Base-by-base conservation (phyloP, 331 rosid species). In the Ulmus americana region DNA sequence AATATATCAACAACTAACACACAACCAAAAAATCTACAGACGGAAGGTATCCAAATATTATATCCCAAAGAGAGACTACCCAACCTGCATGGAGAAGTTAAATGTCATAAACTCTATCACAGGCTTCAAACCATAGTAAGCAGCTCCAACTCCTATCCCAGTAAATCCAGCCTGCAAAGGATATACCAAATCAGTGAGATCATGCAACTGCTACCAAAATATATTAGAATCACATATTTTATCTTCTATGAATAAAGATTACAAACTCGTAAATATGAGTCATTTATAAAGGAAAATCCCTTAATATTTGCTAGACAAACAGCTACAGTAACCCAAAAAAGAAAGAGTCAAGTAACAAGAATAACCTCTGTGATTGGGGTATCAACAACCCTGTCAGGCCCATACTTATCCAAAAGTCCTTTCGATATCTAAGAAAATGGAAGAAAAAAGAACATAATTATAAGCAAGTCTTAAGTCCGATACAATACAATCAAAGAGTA, bases 41-140 rank as follows among this genome's bases (percentile, higher is more conserved):
- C 49, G 4, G 4, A 28, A 28, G 35, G 35, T 28, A 65, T 7
- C 49, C 2, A 45, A 44, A 45, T 10, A 41, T 38, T 15, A 39
- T 46, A 69, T 59, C 16, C 13, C 14, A 42, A 20, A 61, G 18
- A 28, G 11, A 39, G 15, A 59, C 51, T 46, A 22, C 45, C 81
- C 63, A 77, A 92, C 99, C 99, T 94, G 99, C 99, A 94, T 90
- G 52, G 99, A 94, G 86, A 94, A 94, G 83, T 94, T 94, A 79
- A 94, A 94, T 61, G 99, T 94, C 99, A 94, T 94, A 69, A 94
- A 94, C 85, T 94, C 99, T 20, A 94, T 70, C 8, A 90, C 86
- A 58, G 99, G 99, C 76, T 60, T 86, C 64, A 89, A 91, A 71
- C 99, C 99, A 74, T 90, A 74, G 85, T 81, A 94, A 50, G 99